Base-by-base conservation (phyloP, 2,329 filamentous ascomycete species). In the Piedraia hortae region DNA sequence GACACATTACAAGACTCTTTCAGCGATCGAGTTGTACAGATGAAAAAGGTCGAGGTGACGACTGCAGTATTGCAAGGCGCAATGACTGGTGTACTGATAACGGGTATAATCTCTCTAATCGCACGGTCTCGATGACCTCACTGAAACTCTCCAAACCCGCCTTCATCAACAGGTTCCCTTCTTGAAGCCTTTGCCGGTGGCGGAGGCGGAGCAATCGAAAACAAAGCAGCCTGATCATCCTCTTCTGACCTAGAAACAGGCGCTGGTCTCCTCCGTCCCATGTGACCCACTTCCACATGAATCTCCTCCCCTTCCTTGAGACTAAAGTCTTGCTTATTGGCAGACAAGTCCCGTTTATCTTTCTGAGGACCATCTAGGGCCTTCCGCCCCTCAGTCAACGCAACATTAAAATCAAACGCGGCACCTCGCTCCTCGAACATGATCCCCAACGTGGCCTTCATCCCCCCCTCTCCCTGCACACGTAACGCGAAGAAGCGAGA, bases 301-400 rank as follows among this genome's bases (percentile, higher is more conserved):
- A 89, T 88, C 10, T 72, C 89, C 54, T 90, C 70, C 6, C 77
- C 77, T 28, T 80, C 75, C 44, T 89, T 89, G 31, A 90, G 44
- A 36, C 72, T 80, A 39, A 77, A 78, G 38, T 89, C 77, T 32
- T 59, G 62, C 46, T 65, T 68, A 15, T 36, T 39, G 37, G 61
- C 59, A 25, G 53, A 48, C 18, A 46, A 46, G 7, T 7, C 16
- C 10, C 16, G 7, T 7, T 7, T 10, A 7, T 10, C 10, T 17
- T 7, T 10, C 14, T 22, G 21, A 13, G 17, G 8, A 15, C 51
- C 48, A 0, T 63, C 67, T 4, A 80, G 44, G 2, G 64, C 60
- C 44, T 71, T 69, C 35, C 70, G 54, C 10, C 67, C 69, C 43
- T 85, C 75, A 44, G 80, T 71, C 41, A 89, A 48, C 9, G 69